Percentiles rank a stretch among this genome's conserved stretches.
These are phyloP conservation scores for Thalassiosira mediterranea DNA, from an alignment of 352 stramenopile species.

Conservation along the genomic window DNA sequence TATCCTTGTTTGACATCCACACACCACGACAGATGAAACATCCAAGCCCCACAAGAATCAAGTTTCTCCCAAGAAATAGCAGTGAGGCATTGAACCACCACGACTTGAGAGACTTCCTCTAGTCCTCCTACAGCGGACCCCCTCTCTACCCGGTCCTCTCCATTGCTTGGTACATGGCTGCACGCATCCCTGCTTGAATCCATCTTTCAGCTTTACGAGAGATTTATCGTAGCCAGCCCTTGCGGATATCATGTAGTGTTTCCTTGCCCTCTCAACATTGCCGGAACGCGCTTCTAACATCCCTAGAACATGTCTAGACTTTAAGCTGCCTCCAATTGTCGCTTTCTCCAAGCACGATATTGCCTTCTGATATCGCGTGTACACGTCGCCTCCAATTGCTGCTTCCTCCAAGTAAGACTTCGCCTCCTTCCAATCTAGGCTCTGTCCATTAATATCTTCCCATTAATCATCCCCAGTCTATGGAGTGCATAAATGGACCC, in stretches of 20 bases:
- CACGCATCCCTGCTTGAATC: not conserved
- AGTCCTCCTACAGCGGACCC: no score
- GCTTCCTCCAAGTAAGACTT: not conserved
- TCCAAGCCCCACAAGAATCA: no score
- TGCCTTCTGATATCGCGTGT: no score
- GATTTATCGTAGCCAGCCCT: not conserved
- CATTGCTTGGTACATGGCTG: conserved; percentile 39
- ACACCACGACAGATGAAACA: no score
- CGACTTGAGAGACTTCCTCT: no score
- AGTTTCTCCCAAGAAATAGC: no score
- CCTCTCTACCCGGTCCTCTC: conserved; percentile 43
- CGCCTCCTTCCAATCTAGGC: not conserved
- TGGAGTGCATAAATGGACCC: not conserved
- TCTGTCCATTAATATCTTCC: not conserved
- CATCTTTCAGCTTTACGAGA: not conserved
- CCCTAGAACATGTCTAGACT: conserved; percentile 2
- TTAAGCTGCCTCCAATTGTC: conserved; percentile 3
- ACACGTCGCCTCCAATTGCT: no score
- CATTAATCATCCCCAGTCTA: not conserved
- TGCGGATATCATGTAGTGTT: conserved; percentile 19
- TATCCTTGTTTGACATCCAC: no score
- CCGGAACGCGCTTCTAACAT: not conserved
- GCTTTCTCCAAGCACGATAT: no score
- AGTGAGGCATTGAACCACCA: no score
- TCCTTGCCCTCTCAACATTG: conserved; percentile 1